A percentile compares a stretch with the other conserved stretches of the same genome.
Evolutionary conservation across 2,329 filamentous ascomycete genomes (phyloP).

Genomic region (Emmonsiellopsis sp.): DNA sequence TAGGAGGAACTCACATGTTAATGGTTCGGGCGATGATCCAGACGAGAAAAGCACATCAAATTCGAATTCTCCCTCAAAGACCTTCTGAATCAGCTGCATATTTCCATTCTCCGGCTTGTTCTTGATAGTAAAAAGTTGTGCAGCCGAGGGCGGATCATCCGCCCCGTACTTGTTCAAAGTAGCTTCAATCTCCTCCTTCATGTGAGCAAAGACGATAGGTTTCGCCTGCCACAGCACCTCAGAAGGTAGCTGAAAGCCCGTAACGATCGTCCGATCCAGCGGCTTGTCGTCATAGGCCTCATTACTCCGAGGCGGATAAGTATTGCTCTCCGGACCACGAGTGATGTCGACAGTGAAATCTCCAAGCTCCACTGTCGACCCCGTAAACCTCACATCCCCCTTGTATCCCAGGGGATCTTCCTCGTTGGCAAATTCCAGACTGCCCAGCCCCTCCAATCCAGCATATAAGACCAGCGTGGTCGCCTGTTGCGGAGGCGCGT

Average conservation of each 20-base stretch:
- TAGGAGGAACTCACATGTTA: constrained; percentile 39
- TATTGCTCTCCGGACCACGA: constrained; percentile 56
- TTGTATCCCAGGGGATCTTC: constrained; percentile 45
- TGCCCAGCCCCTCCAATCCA: constrained; percentile 65
- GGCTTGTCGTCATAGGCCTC: constrained; percentile 59
- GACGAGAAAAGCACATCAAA: constrained; percentile 91
- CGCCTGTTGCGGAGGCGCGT: constrained; percentile 57
- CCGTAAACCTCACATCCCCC: constrained; percentile 59
- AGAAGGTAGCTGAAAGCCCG: constrained; percentile 57
- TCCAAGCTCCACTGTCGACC: constrained; percentile 63
- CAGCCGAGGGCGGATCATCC: constrained; percentile 67
- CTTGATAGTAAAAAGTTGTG: constrained; percentile 71
- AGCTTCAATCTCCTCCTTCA: constrained; percentile 57
- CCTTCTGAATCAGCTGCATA: constrained; percentile 79
- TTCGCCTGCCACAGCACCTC: constrained; percentile 80
- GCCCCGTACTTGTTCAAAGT: constrained; percentile 50
- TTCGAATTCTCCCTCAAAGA: constrained; percentile 80
- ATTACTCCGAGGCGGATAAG: constrained; percentile 48
- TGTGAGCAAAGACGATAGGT: constrained; percentile 50
- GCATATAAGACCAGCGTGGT: constrained; percentile 77
- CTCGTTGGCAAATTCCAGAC: constrained; percentile 51
- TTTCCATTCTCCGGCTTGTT: constrained; percentile 60
- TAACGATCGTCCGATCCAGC: constrained; percentile 65
- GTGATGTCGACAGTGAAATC: constrained; percentile 73
- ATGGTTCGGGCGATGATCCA: constrained; percentile 49